These are phyloP conservation scores for Pneumocystis wakefieldiae DNA, from an alignment of 1,139 yeast species.

Conservation along the genomic window DNA sequence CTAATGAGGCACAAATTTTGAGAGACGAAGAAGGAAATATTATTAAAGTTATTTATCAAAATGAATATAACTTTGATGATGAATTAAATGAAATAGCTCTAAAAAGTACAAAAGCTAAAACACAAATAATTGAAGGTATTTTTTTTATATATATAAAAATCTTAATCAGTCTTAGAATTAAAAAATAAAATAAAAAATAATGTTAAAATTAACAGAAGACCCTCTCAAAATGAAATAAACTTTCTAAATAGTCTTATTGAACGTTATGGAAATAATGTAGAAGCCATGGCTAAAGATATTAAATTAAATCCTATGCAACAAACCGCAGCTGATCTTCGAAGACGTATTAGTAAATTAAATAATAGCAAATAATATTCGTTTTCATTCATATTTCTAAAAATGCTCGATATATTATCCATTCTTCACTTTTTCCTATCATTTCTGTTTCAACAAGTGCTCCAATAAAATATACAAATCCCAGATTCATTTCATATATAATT, in stretches of 20 bases:
- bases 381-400: slow-evolving; percentile 47
- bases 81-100: neutral
- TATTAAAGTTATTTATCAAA: slow-evolving; percentile 55
- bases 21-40: slow-evolving; percentile 65
- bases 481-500: slow-evolving; percentile 30
- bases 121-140: neutral
- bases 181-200: slow-evolving; percentile 51
- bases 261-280: slow-evolving; percentile 78
- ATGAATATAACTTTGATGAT: slow-evolving; percentile 20
- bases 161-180: slow-evolving; percentile 26
- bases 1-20: slow-evolving; percentile 66
- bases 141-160: neutral
- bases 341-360: slow-evolving; percentile 1
- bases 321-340: slow-evolving; percentile 10
- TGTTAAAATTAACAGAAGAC: slow-evolving; percentile 30
- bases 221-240: slow-evolving; percentile 56
- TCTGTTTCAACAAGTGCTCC: slow-evolving; percentile 61
- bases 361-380: neutral
- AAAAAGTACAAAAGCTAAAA: neutral
- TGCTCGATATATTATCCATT: slow-evolving; percentile 72
- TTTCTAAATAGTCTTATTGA: slow-evolving; percentile 54
- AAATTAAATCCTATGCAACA: slow-evolving; percentile 15
- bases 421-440: slow-evolving; percentile 37
- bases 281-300: slow-evolving; percentile 81
- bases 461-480: slow-evolving; percentile 72